Percentiles rank a stretch among this genome's conserved stretches.
These are phyloP conservation scores for Dendrobium officinale DNA, from an alignment of 106 monocot genomes.

Conservation along the genomic window DNA sequence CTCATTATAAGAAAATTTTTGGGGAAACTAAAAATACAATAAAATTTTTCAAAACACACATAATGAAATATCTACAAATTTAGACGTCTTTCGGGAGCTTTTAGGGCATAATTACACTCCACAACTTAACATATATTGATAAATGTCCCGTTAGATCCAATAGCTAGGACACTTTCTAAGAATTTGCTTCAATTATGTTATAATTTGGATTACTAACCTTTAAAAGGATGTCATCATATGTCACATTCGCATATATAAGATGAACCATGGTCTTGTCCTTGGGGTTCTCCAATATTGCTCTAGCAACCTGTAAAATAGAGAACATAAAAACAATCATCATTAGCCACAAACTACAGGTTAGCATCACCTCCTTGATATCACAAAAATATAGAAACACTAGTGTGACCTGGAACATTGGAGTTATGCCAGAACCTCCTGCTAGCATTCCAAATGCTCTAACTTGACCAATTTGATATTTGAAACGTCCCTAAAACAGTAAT, in stretches of 20 bases:
- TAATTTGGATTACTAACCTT: conserved; percentile 45
- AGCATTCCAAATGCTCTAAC: conserved; percentile 96
- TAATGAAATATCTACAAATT: too few relatives aligned
- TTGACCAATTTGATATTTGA: conserved; percentile 83
- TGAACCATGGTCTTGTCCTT: conserved; percentile 74
- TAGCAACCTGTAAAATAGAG: conserved; percentile 48
- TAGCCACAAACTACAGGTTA: not conserved
- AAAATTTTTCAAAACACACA: too few relatives aligned
- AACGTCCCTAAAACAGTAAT: conserved; percentile 63
- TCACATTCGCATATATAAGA: conserved; percentile 96
- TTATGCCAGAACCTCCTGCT: conserved; percentile 97
- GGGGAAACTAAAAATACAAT: too few relatives aligned
- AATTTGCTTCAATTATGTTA: not conserved
- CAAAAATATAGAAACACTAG: conserved; percentile 1
- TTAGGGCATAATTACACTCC: too few relatives aligned
- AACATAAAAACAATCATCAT: not conserved
- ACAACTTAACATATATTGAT: too few relatives aligned
- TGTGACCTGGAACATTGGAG: conserved; percentile 93
- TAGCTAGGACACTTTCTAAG: not conserved
- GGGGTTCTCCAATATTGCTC: conserved; percentile 92
- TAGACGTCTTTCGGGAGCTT: too few relatives aligned
- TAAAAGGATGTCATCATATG: conserved; percentile 90
- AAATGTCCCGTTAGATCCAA: not conserved
- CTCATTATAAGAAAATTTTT: too few relatives aligned
- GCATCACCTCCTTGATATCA: not conserved